phyloP scores from a whole-genome alignment of 768 basidiomycete genomes.

The Hypsizygus marmoreus region DNA sequence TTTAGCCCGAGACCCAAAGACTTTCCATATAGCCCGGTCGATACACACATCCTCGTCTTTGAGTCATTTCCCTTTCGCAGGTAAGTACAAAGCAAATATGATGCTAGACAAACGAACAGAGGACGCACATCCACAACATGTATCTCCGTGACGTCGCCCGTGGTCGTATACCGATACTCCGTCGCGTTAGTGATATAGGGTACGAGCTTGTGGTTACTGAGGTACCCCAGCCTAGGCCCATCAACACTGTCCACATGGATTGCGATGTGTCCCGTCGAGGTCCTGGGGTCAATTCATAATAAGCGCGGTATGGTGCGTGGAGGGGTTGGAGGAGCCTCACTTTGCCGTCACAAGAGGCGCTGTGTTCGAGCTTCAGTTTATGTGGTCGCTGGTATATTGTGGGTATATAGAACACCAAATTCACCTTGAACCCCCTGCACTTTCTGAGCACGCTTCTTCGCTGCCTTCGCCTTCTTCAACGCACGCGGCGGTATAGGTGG shows the following conservation, averaged over 20 bases:
- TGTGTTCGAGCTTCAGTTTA: too few relatives aligned
- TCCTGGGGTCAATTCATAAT: neutral
- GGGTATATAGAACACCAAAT: too few relatives aligned
- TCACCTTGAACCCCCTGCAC: slow-evolving; percentile 3
- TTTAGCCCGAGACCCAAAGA: slow-evolving; percentile 6
- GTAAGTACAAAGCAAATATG: too few relatives aligned
- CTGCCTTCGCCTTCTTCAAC: slow-evolving; percentile 6
- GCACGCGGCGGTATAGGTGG: slow-evolving; percentile 8
- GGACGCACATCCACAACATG: too few relatives aligned
- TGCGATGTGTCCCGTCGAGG: slow-evolving; percentile 15
- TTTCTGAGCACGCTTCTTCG: slow-evolving; percentile 1
- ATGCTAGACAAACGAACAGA: too few relatives aligned
- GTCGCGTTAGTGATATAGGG: slow-evolving; percentile 4
- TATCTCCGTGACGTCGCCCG: slow-evolving; percentile 13
- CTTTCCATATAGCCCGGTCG: slow-evolving; percentile 11
- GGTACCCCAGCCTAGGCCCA: slow-evolving; percentile 17
- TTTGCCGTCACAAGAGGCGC: neutral
- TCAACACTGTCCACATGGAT: slow-evolving; percentile 8
- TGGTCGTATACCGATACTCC: slow-evolving; percentile 12
- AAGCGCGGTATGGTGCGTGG: neutral
- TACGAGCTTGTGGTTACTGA: slow-evolving; percentile 13
- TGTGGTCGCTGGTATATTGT: too few relatives aligned
- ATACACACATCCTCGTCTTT: slow-evolving; percentile 5
- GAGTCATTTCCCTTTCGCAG: slow-evolving; percentile 1
- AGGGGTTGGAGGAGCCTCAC: neutral